phyloP scores from a whole-genome alignment of 768 basidiomycete genomes.

The Podaxis rugospora region DNA sequence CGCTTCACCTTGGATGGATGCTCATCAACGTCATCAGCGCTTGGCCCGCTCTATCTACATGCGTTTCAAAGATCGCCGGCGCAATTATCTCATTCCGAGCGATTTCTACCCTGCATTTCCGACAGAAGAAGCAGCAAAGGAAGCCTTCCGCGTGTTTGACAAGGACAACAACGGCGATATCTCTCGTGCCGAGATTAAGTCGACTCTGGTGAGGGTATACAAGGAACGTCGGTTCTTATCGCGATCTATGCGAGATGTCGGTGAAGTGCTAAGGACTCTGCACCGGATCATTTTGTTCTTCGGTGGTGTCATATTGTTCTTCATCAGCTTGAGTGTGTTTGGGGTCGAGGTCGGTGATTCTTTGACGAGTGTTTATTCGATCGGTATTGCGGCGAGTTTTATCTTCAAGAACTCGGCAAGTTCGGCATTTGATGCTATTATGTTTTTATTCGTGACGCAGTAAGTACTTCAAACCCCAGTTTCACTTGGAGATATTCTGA shows the following conservation, averaged over 20 bases:
- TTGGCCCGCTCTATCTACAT: constrained; percentile 65
- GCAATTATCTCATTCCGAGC: constrained; percentile 56
- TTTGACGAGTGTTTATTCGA: constrained; percentile 67
- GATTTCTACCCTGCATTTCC: constrained; percentile 72
- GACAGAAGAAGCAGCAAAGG: constrained; percentile 48
- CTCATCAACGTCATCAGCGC: constrained; percentile 33
- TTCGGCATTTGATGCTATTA: constrained; percentile 72
- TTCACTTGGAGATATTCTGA: constrained; percentile 6
- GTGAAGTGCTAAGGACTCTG: constrained; percentile 60
- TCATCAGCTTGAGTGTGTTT: constrained; percentile 71
- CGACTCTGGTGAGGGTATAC: constrained; percentile 63
- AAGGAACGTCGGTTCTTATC: constrained; percentile 75
- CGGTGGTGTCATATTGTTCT: constrained; percentile 61
- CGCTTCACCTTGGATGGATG: neutral
- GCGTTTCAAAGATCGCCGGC: constrained; percentile 51
- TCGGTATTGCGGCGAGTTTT: constrained; percentile 73
- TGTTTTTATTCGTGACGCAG: constrained; percentile 84
- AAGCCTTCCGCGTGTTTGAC: constrained; percentile 75
- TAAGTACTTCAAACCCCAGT: constrained; percentile 29
- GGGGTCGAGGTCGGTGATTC: constrained; percentile 61
- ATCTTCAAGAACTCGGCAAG: constrained; percentile 76
- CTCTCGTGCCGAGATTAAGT: constrained; percentile 71
- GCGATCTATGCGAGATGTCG: constrained; percentile 73
- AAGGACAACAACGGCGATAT: constrained; percentile 75
- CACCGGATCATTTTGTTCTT: constrained; percentile 61